Conservation (phyloP, 192 early-diverging fungal genomes). For the Coemansia sp. region DNA sequence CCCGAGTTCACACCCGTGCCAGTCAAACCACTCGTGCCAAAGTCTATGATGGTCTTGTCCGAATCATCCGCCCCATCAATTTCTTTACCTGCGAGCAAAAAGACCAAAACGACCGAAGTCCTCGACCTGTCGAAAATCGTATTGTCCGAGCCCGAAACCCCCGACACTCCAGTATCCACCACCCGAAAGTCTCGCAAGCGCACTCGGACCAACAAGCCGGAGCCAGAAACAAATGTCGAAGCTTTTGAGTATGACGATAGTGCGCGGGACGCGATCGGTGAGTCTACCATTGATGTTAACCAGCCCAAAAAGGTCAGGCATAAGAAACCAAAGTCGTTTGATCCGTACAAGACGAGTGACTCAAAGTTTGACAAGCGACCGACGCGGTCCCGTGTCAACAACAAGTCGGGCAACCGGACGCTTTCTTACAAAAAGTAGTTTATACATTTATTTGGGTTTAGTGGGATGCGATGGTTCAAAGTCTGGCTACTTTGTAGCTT, state of each 20-base stretch:
- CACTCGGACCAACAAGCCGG: not conserved
- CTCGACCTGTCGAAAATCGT: constrained; percentile 22
- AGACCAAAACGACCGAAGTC: not conserved
- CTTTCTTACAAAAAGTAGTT: constrained; percentile 40
- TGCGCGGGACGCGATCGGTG: not conserved
- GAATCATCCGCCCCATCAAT: constrained; percentile 16
- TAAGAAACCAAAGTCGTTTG: constrained; percentile 14
- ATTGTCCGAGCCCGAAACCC: constrained; percentile 10
- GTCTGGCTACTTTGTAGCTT: not conserved
- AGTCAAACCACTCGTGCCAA: not conserved
- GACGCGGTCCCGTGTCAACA: constrained; percentile 9
- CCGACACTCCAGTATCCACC: not conserved
- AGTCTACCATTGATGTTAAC: not conserved
- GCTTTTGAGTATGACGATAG: not conserved
- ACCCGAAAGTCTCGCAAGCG: not conserved
- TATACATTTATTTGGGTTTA: not conserved
- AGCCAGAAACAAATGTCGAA: not conserved
- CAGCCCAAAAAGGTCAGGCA: not conserved
- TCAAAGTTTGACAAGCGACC: constrained; percentile 20
- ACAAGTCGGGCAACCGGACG: constrained; percentile 32
- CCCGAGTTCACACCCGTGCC: constrained; percentile 1
- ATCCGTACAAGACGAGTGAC: constrained; percentile 34
- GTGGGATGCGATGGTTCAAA: not conserved
- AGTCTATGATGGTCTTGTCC: constrained; percentile 29
- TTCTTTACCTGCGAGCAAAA: not conserved